A percentile compares a stretch with the other conserved stretches of the same genome.
Conservation (phyloP, 371 early-diverging fungal genomes). For the Catenaria anguillulae region DNA sequence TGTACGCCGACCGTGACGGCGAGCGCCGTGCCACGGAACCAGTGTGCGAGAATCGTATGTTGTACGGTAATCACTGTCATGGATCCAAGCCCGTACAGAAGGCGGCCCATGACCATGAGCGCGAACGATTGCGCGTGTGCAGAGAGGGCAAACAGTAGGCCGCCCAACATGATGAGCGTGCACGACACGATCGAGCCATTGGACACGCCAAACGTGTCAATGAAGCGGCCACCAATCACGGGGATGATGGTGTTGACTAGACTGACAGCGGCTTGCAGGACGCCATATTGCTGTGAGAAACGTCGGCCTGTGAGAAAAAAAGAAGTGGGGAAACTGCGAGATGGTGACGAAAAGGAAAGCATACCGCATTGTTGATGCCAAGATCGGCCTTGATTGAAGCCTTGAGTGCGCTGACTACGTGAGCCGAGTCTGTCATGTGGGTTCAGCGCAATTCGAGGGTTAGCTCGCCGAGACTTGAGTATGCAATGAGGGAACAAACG, state of each 20-base stretch:
- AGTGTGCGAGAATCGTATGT: conserved; percentile 52
- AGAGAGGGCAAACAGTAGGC: conserved; percentile 42
- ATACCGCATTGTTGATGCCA: conserved; percentile 3
- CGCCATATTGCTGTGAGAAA: conserved; percentile 37
- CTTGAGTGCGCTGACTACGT: conserved; percentile 3
- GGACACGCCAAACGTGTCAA: conserved; percentile 51
- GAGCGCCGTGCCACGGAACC: conserved; percentile 50
- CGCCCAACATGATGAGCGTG: conserved; percentile 40
- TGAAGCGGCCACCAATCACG: conserved; percentile 51
- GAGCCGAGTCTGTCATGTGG: conserved; percentile 5
- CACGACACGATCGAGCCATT: conserved; percentile 49
- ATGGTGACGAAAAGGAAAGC: neutral
- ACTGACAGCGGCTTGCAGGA: conserved; percentile 49
- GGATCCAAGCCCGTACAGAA: conserved; percentile 54
- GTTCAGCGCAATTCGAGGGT: no score
- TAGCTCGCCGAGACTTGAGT: no score
- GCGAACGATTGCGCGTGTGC: conserved; percentile 32
- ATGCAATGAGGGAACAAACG: no score
- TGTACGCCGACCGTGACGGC: conserved; percentile 46
- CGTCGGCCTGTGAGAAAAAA: neutral
- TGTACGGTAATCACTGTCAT: conserved; percentile 53
- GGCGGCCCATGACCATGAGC: conserved; percentile 47
- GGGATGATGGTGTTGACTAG: conserved; percentile 56
- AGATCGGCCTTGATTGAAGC: conserved; percentile 1
- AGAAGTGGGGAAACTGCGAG: no score